Base-by-base conservation (phyloP, 352 stramenopile species). In the Hyaloperonospora brassicae region DNA sequence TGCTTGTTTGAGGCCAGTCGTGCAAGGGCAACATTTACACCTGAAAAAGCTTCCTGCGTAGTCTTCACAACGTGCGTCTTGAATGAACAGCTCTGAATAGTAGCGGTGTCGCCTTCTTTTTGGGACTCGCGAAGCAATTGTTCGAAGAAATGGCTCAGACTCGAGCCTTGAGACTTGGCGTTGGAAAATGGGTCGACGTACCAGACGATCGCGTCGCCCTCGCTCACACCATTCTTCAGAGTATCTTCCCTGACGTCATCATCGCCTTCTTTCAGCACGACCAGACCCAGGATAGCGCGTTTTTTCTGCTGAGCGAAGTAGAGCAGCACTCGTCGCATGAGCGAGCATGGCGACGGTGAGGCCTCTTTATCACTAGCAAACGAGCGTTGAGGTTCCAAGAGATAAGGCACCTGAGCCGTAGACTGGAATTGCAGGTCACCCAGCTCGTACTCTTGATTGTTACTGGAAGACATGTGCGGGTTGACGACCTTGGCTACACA, bases 21-120 rank as follows among this genome's bases (percentile, higher is more conserved):
- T 10, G 81, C 85, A 11, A 99, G 68, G 5, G 81, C 71, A 11
- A 88, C 80, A 66, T 97, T 97, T 2, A 91, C 87, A 3, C 70
- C 77, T 5, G 75, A 66, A 56, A 97, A 95, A 6, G 89, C 94
- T 21, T 84, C 73, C 6, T 76, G 72, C 39, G 85, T 67, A 11
- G 73, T 83, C 58, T 86, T 79, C 3, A 97, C 84, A 14, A 97
- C 74, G n/a, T 73, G 68, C 0, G 75, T 69, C 34, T 76, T 74
- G 53, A 90, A 90, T 1, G 54, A 52, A 39, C 77, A 88, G 8
- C 52, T 70, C 23, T 68, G 59, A 44, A 87, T 80, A 8, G 66
- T 66, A 25, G 57, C 40, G 27, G 43, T 30, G 1, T 49, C 51
- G 7, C 68, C 47, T 25, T 76, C 70, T 21, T 65, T 52, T 55